phyloP scores from a whole-genome alignment of 208 protist species.

The Leishmania gerbilli region DNA sequence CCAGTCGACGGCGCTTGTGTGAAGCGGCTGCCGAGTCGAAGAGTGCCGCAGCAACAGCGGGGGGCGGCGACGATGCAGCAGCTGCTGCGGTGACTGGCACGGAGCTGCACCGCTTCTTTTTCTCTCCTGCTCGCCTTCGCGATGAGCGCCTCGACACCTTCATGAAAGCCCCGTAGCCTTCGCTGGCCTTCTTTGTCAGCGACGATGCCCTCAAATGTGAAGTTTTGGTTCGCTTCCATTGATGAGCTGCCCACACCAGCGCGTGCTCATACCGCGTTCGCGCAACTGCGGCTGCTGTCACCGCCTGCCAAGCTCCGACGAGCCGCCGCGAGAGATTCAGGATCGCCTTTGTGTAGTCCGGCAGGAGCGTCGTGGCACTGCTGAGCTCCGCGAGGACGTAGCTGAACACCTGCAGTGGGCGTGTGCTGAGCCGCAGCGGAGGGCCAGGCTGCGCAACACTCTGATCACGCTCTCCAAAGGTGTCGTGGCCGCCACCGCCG shows the following conservation, averaged over 20 bases:
- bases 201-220: not conserved
- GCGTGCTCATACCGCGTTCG: conserved; percentile 32
- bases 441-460: not conserved
- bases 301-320: conserved; percentile 61
- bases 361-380: conserved; percentile 62
- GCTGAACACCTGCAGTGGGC: conserved; percentile 59
- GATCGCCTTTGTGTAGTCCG: conserved; percentile 62
- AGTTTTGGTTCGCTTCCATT: no score
- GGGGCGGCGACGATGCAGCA: not conserved
- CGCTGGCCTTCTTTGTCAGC: not conserved
- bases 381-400: conserved; percentile 74
- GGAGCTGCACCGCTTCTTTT: not conserved
- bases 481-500: not conserved
- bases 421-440: conserved; percentile 31
- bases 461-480: not conserved
- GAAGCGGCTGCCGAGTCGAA: conserved; percentile 10
- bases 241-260: conserved; percentile 23
- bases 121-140: not conserved
- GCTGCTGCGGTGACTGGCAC: not conserved
- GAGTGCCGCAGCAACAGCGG: conserved; percentile 11
- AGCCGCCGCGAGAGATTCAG: conserved; percentile 56
- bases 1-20: conserved; percentile 21
- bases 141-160: not conserved
- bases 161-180: not conserved
- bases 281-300: conserved; percentile 49